These are phyloP conservation scores for Pseudogymnoascus sp. DNA, from an alignment of 2,329 filamentous ascomycete genomes.

Conservation along the genomic window DNA sequence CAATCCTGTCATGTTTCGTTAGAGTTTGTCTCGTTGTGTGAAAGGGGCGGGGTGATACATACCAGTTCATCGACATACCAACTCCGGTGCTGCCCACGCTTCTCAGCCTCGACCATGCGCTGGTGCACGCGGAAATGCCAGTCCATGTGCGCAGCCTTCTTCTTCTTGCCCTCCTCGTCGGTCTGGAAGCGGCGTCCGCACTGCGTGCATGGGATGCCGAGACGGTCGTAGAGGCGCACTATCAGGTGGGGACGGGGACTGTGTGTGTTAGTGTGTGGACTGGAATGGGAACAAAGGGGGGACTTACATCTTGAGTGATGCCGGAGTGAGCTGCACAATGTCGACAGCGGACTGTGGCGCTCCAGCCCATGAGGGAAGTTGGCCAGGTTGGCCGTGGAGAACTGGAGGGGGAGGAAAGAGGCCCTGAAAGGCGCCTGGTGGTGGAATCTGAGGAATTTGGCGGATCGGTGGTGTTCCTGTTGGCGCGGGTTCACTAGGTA, in stretches of 20 bases:
- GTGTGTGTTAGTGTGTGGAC: conserved; percentile 15
- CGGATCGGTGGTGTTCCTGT: conserved; percentile 29
- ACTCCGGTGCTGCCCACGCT: conserved; percentile 79
- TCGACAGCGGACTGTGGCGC: conserved; percentile 28
- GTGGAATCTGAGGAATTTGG: conserved; percentile 8
- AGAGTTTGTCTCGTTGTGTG: conserved; percentile 2
- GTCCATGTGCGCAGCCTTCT: conserved; percentile 88
- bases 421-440: background rate
- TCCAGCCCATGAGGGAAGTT: conserved; percentile 21
- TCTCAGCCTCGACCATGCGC: conserved; percentile 76
- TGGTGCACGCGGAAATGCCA: conserved; percentile 97
- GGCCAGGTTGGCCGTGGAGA: conserved; percentile 14
- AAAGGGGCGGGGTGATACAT: conserved; percentile 30
- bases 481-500: conserved; percentile 40
- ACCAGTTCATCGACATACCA: conserved; percentile 91
- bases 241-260: conserved; percentile 70
- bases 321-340: conserved; percentile 53
- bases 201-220: conserved; percentile 81
- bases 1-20: conserved; percentile 57
- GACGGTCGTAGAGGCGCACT: conserved; percentile 65
- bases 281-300: background rate
- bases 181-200: conserved; percentile 81
- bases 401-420: conserved; percentile 1
- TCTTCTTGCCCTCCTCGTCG: conserved; percentile 68
- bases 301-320: conserved; percentile 66